Evolutionary conservation across 371 early-diverging fungal species (phyloP).

Genomic region (Fennellomyces sp.): DNA sequence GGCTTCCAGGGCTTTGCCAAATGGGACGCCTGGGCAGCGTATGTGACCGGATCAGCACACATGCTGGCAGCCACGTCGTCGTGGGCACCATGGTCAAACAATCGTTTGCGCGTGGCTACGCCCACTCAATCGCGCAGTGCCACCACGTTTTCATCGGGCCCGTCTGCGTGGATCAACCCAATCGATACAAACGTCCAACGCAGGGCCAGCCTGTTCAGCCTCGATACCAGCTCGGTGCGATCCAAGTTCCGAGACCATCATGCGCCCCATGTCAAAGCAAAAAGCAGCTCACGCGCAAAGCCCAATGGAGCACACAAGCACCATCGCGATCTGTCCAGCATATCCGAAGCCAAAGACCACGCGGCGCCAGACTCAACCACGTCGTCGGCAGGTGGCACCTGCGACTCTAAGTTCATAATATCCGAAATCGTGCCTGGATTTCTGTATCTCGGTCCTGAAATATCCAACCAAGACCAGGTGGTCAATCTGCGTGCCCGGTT

Average conservation of each 20-base stretch:
- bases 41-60: conserved; percentile 3
- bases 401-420: conserved; percentile 38
- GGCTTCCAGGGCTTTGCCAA: conserved; percentile 40
- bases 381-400: conserved; percentile 3
- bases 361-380: conserved; percentile 3
- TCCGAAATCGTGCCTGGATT: conserved; percentile 62
- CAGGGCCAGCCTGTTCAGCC: conserved; percentile 42
- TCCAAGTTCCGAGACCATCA: background rate
- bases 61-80: background rate
- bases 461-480: conserved; percentile 44
- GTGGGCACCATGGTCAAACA: background rate
- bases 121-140: conserved; percentile 41
- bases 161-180: conserved; percentile 1
- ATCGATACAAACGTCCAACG: conserved; percentile 23
- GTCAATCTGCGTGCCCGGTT: conserved; percentile 36
- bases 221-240: conserved; percentile 31
- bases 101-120: background rate
- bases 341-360: background rate
- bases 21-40: conserved; percentile 19
- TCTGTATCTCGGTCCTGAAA: conserved; percentile 65
- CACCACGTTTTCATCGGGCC: conserved; percentile 25
- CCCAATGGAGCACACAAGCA: background rate
- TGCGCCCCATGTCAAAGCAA: background rate
- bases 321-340: background rate
- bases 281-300: background rate